Base-by-base conservation (phyloP, 2,329 filamentous ascomycete species). In the Nannizzia gypsea region DNA sequence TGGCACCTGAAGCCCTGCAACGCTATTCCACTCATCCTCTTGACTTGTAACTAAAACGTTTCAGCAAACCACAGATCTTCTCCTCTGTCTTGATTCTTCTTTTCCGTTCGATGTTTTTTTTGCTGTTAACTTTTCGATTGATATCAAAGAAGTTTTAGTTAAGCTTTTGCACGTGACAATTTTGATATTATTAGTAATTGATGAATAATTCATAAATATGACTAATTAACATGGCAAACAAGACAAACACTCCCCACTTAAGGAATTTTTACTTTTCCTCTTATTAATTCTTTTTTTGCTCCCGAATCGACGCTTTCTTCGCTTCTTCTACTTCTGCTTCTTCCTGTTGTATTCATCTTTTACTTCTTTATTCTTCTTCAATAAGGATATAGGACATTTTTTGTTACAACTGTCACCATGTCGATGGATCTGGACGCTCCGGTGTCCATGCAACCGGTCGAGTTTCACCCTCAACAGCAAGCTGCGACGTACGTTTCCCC, bases 361-460 rank as follows among this genome's bases (percentile, higher is more conserved):
- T 36, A 11, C 8, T n/a, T 42, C 2, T 42, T 20, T 42, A 42
- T 42, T 42, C 15, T n/a, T 42, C 15, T 20, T 6, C 4, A n/a
- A 31, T 36, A 54, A 34, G n/a, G 6, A 34, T 31, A 11, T 17
- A 31, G n/a, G 44, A 24, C 15, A 20, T 50, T 26, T 50, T 1
- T 42, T 20, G 24, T 24, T 44, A 57, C n/a, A 57, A 13, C 67
- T 34, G n/a, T 63, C 67, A 75, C 65, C 20, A 81, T 81, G 78
- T 78, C 78, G 70, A 83, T 83, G 81, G 81, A 84, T 68, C 63
- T 83, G 63, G 81, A 83, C 71, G 75, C 74, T 26, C 79, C 80
- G 56, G 76, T 83, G 57, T 76, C 80, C 63, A 76, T 82, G 34
- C 59, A 65, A 36, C 58, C 56, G 68, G 69, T 71, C 61, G 70